Base-by-base conservation (phyloP, 2,329 filamentous ascomycete species). In the Fusarium luffae region DNA sequence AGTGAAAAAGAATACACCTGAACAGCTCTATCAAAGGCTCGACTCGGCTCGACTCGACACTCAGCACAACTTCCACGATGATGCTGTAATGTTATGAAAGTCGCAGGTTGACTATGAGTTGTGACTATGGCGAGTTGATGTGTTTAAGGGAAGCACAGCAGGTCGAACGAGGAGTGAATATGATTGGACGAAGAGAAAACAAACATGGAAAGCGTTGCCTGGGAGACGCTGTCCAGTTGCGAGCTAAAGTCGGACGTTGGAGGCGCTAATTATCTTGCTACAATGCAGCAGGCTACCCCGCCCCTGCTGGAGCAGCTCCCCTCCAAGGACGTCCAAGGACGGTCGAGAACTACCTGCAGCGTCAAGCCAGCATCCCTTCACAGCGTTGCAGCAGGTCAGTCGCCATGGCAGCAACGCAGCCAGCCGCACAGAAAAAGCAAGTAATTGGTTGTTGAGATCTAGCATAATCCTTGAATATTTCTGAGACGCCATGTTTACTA, bases 141-240 rank as follows among this genome's bases (percentile, higher is more conserved):
- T 75, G 76, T 77, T 77, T 77, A 77, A 77, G 76, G 76, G 68
- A 77, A 75, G 68, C 63, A 63, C 64, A 64, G 30, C 61, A 60
- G 69, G 54, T 52, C 58, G 50, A 52, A 55, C 59, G 57, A 69
- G 63, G 48, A 59, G 62, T 46, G 56, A 37, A 51, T 54, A 56
- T 73, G 66, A 79, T 79, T 79, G 77, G 77, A 70, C 40, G 59
- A 55, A 46, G 64, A 60, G 73, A 78, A 78, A 77, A 76, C 74
- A 79, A 78, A 77, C 77, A 74, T 59, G 43, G 52, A 56, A 58
- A 47, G 41, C 62, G 77, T 79, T 77, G 75, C 73, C 73, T 43
- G 50, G 62, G 76, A 57, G 73, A 78, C 75, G 44, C 10, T 19
- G 19, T 4, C 18, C 56, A 49, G 49, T 61, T 61, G 59, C 56